Evolutionary conservation across 345 rosid species (phyloP).

Genomic region (Dipteronia dyeriana): DNA sequence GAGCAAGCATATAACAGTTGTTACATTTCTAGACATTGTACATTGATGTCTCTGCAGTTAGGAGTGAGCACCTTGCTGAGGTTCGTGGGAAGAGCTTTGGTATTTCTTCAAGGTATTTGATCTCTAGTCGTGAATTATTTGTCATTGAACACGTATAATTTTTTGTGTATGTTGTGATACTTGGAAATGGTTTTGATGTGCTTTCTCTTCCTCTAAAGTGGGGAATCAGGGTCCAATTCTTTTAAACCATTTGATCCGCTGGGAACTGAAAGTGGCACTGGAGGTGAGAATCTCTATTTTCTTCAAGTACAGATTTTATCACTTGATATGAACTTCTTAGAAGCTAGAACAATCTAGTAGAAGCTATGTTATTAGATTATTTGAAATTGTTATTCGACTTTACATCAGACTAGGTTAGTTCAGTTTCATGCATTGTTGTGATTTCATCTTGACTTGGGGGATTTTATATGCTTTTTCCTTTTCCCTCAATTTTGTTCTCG

Average conservation of each 20-base stretch:
- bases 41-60: slow-evolving; percentile 54
- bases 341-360: no score
- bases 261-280: slow-evolving; percentile 64
- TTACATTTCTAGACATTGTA: slow-evolving; percentile 19
- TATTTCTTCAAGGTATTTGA: slow-evolving; percentile 42
- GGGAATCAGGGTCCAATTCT: slow-evolving; percentile 55
- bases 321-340: background rate
- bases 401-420: background rate
- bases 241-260: slow-evolving; percentile 65
- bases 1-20: slow-evolving; percentile 5
- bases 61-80: slow-evolving; percentile 85
- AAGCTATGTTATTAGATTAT: background rate
- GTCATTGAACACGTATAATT: no score
- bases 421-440: background rate
- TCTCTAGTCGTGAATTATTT: no score
- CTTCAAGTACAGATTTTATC: slow-evolving; percentile 12
- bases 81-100: slow-evolving; percentile 70
- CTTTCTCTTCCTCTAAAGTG: slow-evolving; percentile 47
- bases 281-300: slow-evolving; percentile 51
- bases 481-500: background rate
- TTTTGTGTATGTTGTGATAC: slow-evolving; percentile 16
- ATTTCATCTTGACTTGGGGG: background rate
- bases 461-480: slow-evolving; percentile 2
- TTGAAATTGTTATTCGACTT: slow-evolving; percentile 1
- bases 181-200: slow-evolving; percentile 29